These are phyloP conservation scores for Nicotiana attenuata DNA, from an alignment of 257 asterid genomes.

Conservation along the genomic window DNA sequence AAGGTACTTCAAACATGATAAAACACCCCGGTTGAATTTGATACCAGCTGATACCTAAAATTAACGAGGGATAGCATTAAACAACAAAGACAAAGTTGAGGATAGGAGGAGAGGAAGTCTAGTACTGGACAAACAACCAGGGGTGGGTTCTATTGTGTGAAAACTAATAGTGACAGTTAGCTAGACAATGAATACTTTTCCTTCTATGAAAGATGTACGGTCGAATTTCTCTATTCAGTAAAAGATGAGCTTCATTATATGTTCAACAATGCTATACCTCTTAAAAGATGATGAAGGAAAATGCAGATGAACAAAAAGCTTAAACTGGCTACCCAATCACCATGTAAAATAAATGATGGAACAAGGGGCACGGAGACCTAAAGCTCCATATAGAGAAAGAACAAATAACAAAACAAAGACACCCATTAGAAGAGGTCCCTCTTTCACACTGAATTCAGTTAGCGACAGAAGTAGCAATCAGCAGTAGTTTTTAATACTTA, in stretches of 20 bases:
- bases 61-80: background rate
- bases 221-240: background rate
- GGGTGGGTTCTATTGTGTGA: background rate
- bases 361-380: background rate
- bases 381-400: background rate
- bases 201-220: background rate
- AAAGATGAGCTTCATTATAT: background rate
- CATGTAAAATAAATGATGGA: background rate
- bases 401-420: background rate
- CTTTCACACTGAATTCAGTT: background rate
- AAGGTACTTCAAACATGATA: conserved; percentile 67
- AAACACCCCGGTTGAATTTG: conserved; percentile 60
- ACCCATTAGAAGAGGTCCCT: background rate
- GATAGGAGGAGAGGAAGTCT: background rate
- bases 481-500: background rate
- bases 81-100: background rate
- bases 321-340: background rate
- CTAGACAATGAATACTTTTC: background rate
- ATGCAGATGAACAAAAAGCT: background rate
- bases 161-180: background rate
- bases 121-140: background rate
- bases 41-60: conserved; percentile 68
- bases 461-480: background rate
- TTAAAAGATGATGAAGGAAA: background rate
- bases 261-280: background rate